Conservation (phyloP, 2,329 filamentous ascomycete species). For the Emergomyces orientalis region DNA sequence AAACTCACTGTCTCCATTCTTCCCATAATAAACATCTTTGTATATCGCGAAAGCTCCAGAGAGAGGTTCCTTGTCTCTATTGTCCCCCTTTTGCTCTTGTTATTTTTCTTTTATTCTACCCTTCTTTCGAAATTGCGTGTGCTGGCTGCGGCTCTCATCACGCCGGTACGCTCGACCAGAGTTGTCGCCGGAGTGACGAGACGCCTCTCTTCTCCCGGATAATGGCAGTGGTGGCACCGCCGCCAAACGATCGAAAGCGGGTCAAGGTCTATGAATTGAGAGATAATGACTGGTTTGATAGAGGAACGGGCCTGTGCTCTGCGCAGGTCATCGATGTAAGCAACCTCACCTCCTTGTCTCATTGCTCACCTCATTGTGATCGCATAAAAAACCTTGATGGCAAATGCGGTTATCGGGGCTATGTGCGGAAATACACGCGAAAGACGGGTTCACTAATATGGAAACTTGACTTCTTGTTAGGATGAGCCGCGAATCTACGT, state of each 20-base stretch:
- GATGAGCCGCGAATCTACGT: constrained; percentile 85
- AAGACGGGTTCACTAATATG: neutral
- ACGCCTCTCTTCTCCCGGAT: constrained; percentile 28
- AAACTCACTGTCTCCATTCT: constrained; percentile 16
- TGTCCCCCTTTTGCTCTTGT: neutral
- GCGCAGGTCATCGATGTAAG: constrained; percentile 66
- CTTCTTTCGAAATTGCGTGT: constrained; percentile 14
- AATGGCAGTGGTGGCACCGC: constrained; percentile 42
- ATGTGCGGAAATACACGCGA: neutral
- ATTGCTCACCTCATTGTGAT: neutral
- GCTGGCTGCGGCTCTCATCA: constrained; percentile 21
- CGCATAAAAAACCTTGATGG: neutral
- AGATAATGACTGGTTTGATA: constrained; percentile 98
- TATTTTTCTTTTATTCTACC: constrained; percentile 11
- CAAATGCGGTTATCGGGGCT: neutral
- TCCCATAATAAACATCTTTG: constrained; percentile 18
- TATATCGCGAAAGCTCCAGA: constrained; percentile 9
- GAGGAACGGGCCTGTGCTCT: constrained; percentile 90
- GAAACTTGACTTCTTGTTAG: constrained; percentile 30
- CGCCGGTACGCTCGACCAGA: constrained; percentile 29
- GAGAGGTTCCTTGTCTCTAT: neutral
- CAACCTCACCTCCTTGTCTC: constrained; percentile 4
- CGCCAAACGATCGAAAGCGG: constrained; percentile 48
- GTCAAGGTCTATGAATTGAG: constrained; percentile 99
- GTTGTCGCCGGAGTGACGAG: constrained; percentile 32